Base-by-base conservation (phyloP, 2,329 filamentous ascomycete species). In the Neofusicoccum umdonicola region DNA sequence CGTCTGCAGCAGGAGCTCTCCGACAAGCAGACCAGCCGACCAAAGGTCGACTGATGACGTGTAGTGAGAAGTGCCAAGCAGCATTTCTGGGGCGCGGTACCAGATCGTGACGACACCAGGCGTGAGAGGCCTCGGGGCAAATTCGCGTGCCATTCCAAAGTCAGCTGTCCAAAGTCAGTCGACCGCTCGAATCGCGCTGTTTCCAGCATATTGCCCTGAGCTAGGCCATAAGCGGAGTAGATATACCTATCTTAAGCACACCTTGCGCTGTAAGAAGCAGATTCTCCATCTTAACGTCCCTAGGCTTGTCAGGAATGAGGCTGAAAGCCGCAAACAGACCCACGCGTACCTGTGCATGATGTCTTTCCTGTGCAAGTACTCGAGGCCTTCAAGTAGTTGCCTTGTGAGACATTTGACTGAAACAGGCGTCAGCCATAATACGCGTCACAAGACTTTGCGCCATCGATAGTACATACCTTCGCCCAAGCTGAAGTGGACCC, bases 271-370 rank as follows among this genome's bases (percentile, higher is more conserved):
- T 76, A 9, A 77, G 72, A 11, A 77, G 70, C 17, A 77, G 69
- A 45, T 77, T 77, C 37, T 73, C 72, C 68, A 75, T 73, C 68
- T 77, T 77, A 42, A 77, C 72, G 64, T 77, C 75, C 62, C 75
- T 63, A 41, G 2, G 12, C 11, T 19, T 3, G 42, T 76, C 47
- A 41, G 39, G 22, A 45, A 41, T 50, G 62, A 65, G 22, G 51
- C 41, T 67, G 22, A 48, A 17, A 57, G 19, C 22, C 50, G 27
- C n/a, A 52, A 62, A 12, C 44, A 37, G 57, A 19, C 4, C 22
- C 19, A 34, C 17, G 19, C 50, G 13, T 42, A 66, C 66, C 66
- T 64, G 54, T 77, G 75, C 19, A 77, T 76, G 19, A 77, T 74
- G 56, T 76, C 69, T 56, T 73, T 72, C 45, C 68, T 69, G 62